phyloP scores from a whole-genome alignment of 306 rosid species.

The Biancaea sappan region DNA sequence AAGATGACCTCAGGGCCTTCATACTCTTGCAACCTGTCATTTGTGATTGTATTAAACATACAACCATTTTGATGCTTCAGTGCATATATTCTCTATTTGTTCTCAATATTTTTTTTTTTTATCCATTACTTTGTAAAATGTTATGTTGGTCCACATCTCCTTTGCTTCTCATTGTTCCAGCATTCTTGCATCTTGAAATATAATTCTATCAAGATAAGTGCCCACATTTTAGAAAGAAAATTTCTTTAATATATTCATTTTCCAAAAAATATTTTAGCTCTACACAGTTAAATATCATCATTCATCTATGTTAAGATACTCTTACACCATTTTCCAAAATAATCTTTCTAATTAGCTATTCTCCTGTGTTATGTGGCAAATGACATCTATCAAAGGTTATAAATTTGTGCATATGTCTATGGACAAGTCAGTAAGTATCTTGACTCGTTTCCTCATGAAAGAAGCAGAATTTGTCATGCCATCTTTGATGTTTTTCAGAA shows the following conservation, averaged over 20 bases:
- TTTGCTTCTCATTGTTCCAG: not conserved
- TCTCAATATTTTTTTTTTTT: not conserved
- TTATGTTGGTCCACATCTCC: not conserved
- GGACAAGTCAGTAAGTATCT: conserved; percentile 8
- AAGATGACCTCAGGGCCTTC: no score
- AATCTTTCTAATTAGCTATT: not conserved
- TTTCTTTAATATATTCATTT: no score
- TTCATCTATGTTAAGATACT: not conserved
- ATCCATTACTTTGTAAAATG: not conserved
- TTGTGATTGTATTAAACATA: not conserved
- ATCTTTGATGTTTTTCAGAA: not conserved
- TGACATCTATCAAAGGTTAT: not conserved
- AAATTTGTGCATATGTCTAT: not conserved
- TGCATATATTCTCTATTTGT: not conserved
- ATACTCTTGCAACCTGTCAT: conserved; percentile 2
- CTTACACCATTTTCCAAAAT: not conserved
- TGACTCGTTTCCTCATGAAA: not conserved
- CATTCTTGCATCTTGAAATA: no score
- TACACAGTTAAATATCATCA: not conserved
- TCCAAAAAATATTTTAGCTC: not conserved
- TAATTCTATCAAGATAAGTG: not conserved
- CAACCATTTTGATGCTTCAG: not conserved
- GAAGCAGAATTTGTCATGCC: not conserved
- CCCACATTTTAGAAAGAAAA: not conserved
- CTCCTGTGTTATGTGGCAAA: not conserved